Base-by-base conservation (phyloP, 306 rosid genomes). In the Quercus rubra region DNA sequence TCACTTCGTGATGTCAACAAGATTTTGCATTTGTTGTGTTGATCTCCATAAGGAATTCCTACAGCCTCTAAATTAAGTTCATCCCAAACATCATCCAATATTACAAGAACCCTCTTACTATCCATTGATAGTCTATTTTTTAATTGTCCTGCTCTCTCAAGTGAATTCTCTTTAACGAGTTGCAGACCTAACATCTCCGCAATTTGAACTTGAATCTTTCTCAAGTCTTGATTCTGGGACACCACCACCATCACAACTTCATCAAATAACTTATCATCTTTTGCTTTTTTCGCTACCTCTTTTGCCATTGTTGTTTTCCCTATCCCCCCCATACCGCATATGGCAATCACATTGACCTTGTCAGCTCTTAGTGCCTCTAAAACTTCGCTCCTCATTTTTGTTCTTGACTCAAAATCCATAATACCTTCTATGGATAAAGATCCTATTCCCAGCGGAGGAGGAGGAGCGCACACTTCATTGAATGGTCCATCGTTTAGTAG, bases 51-150 rank as follows among this genome's bases (percentile, higher is more conserved):
- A 63, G 86, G 83, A 20, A 88, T 25, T 1, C 91, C 88, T 0
- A 88, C 55, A 1, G 1, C 21, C 57, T 71, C 69, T 25, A 86
- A 70, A 52, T 86, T 76, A 59, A 88, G 63, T 14, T 23, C 54
- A 2, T 38, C 68, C 89, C 89, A 83, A 0, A 88, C 67, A 68
- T 84, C 90, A 58, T 89, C 92, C 2, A 89, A 35, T 25, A 89
- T 72, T 18, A 89, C 14, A 5, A 88, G 41, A 4, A 58, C 63
- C 1, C 11, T 78, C 2, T 70, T 55, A 1, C 28, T 21, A 0
- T n/a, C 1, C 38, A 52, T 81, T 43, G 19, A 82, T 2, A 85
- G 19, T 18, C 84, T 55, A 1, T 74, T 30, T 2, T 2, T 38
- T 5, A 85, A 7, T 7, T 12, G 31, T 3, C 1, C 0, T 5